Percentiles rank a stretch among this genome's conserved stretches.
Evolutionary conservation across 2,329 filamentous ascomycete genomes (phyloP).

Genomic region (Ophioceras dolichostomum): DNA sequence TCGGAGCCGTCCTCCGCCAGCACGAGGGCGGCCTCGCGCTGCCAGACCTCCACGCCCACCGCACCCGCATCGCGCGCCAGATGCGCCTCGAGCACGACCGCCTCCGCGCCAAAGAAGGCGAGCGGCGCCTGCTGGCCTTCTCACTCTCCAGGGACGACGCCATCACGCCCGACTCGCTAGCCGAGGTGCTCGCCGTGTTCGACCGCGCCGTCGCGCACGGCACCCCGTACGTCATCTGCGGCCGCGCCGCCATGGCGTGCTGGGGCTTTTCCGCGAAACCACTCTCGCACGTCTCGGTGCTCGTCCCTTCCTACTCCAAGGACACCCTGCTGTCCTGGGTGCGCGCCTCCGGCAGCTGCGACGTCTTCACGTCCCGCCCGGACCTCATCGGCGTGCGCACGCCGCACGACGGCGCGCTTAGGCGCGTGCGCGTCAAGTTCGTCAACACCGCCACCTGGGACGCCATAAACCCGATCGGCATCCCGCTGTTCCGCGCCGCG

Average conservation of each 20-base stretch:
- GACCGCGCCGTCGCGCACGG: conserved; percentile 23
- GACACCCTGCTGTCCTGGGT: conserved; percentile 29
- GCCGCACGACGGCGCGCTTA: conserved; percentile 12
- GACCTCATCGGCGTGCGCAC: conserved; percentile 32
- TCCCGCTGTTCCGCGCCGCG: conserved; percentile 2
- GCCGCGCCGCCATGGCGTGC: conserved; percentile 28
- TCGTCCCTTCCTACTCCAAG: conserved; percentile 23
- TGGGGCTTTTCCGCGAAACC: conserved; percentile 23
- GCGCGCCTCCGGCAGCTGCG: conserved; percentile 16
- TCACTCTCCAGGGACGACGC: neutral
- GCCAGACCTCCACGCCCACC: neutral
- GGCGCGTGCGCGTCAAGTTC: conserved; percentile 24
- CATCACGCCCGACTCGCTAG: conserved; percentile 14
- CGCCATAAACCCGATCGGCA: conserved; percentile 12
- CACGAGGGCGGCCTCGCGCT: neutral
- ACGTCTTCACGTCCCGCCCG: conserved; percentile 13
- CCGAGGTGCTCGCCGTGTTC: conserved; percentile 25
- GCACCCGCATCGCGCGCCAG: neutral
- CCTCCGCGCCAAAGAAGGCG: neutral
- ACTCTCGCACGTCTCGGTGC: conserved; percentile 23
- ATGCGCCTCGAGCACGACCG: neutral
- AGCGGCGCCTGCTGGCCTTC: neutral
- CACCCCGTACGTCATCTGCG: conserved; percentile 32
- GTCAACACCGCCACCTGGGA: conserved; percentile 9
- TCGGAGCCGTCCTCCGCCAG: neutral